Evolutionary conservation across 495 filamentous ascomycete species (phyloP).

Genomic region (Darksidea phi): DNA sequence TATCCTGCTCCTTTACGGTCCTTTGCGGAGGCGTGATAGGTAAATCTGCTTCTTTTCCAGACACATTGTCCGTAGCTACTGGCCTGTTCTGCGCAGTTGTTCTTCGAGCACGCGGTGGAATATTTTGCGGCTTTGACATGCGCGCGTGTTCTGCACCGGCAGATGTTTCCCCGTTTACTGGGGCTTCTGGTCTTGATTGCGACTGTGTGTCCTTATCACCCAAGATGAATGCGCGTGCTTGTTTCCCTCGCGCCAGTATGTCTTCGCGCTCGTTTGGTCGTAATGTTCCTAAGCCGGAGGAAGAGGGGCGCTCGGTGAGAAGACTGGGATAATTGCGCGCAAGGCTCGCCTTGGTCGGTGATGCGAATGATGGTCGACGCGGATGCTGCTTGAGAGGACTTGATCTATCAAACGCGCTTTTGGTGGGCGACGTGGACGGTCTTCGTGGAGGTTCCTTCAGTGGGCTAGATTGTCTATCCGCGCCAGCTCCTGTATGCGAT

Average conservation of each 20-base stretch:
- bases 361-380: conserved; percentile 35
- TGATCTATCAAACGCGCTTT: neutral
- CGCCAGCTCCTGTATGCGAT: conserved; percentile 27
- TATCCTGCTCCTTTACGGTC: conserved; percentile 14
- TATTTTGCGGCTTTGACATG: neutral
- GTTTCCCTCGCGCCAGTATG: conserved; percentile 18
- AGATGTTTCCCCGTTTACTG: neutral
- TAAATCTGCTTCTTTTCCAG: conserved; percentile 32
- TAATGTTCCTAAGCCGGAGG: conserved; percentile 6
- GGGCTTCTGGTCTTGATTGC: neutral
- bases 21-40: conserved; percentile 18
- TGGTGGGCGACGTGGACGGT: conserved; percentile 9
- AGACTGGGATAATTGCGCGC: conserved; percentile 37
- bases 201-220: neutral
- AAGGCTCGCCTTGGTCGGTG: conserved; percentile 39
- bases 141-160: conserved; percentile 8
- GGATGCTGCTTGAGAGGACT: conserved; percentile 26
- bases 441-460: conserved; percentile 15
- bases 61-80: neutral
- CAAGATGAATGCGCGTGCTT: conserved; percentile 20
- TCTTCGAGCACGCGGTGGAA: conserved; percentile 6
- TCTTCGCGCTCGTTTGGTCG: conserved; percentile 15
- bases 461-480: conserved; percentile 7
- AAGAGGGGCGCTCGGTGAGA: conserved; percentile 14
- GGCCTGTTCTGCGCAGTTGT: neutral